Conservation (phyloP, 176 grass and related monocot genomes). For the Hordeum vulgare region DNA sequence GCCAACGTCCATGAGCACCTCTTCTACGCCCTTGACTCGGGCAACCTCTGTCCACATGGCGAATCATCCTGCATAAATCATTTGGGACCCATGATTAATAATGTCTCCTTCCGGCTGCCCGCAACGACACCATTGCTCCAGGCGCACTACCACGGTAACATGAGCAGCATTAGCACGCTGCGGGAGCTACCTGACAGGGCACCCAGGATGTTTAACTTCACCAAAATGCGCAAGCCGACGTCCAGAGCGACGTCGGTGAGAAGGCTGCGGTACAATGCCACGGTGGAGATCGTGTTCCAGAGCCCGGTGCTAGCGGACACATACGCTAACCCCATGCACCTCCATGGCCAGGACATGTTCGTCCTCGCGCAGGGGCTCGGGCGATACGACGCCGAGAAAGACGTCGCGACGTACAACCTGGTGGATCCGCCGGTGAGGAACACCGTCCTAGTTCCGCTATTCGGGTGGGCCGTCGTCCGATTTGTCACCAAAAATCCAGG, state of each 20-base stretch:
- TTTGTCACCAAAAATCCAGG: constrained; percentile 40
- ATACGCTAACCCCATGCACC: too few relatives aligned
- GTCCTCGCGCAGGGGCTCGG: background rate
- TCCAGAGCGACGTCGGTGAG: background rate
- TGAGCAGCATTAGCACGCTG: background rate
- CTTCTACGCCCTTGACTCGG: background rate
- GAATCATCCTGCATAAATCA: background rate
- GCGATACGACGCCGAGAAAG: constrained; percentile 21
- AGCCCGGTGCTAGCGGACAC: too few relatives aligned
- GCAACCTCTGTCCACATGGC: background rate
- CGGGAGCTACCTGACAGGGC: background rate
- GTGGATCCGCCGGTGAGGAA: constrained; percentile 3
- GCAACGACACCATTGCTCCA: background rate
- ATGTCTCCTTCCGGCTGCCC: too few relatives aligned
- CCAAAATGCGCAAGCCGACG: background rate
- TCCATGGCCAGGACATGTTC: too few relatives aligned
- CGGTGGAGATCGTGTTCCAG: too few relatives aligned
- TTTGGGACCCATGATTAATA: too few relatives aligned
- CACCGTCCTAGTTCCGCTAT: background rate
- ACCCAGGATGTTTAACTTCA: background rate
- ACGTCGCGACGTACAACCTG: constrained; percentile 22
- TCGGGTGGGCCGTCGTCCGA: constrained; percentile 22
- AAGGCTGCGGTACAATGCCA: too few relatives aligned
- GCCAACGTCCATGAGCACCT: background rate
- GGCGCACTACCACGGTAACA: background rate